Percentiles rank a stretch among this genome's conserved stretches.
Evolutionary conservation across 202 grass and related monocot genomes (phyloP).

Genomic region (Sporobolus alterniflorus): DNA sequence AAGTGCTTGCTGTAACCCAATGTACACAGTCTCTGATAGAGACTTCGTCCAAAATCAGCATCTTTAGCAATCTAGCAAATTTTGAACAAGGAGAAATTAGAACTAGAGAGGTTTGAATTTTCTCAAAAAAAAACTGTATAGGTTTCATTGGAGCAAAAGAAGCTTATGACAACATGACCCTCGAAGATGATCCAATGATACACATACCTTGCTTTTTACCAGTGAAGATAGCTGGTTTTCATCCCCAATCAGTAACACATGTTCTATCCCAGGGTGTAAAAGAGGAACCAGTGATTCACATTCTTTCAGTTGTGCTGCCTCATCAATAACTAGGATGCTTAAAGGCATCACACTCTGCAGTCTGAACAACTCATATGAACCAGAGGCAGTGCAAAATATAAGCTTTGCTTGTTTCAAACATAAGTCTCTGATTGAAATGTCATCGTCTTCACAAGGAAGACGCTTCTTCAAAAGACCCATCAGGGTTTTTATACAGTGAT

Average conservation of each 20-base stretch:
- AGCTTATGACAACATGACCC: constrained; percentile 6
- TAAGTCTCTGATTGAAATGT: constrained; percentile 51
- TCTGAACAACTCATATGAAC: constrained; percentile 60
- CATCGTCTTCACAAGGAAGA: constrained; percentile 66
- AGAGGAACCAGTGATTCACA: constrained; percentile 89
- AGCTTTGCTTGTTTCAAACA: constrained; percentile 72
- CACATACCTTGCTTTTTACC: constrained; percentile 83
- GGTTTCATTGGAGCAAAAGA: constrained; percentile 26
- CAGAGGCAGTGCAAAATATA: constrained; percentile 83
- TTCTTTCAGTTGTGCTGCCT: constrained; percentile 93
- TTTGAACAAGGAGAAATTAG: constrained; percentile 34
- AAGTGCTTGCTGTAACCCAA: constrained; percentile 80
- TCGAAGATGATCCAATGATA: constrained; percentile 15
- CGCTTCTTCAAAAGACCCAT: constrained; percentile 49
- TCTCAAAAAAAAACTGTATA: no score
- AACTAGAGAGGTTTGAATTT: no score
- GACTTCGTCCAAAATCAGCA: constrained; percentile 80
- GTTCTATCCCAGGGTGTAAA: constrained; percentile 54
- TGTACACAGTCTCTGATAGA: constrained; percentile 75
- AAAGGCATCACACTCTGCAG: constrained; percentile 61
- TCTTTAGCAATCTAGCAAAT: constrained; percentile 69
- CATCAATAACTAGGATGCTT: constrained; percentile 84
- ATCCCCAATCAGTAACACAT: constrained; percentile 87
- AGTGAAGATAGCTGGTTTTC: constrained; percentile 81
- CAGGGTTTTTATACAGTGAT: constrained; percentile 58